Conservation (phyloP, 257 asterid species). For the Solanum pennellii region DNA sequence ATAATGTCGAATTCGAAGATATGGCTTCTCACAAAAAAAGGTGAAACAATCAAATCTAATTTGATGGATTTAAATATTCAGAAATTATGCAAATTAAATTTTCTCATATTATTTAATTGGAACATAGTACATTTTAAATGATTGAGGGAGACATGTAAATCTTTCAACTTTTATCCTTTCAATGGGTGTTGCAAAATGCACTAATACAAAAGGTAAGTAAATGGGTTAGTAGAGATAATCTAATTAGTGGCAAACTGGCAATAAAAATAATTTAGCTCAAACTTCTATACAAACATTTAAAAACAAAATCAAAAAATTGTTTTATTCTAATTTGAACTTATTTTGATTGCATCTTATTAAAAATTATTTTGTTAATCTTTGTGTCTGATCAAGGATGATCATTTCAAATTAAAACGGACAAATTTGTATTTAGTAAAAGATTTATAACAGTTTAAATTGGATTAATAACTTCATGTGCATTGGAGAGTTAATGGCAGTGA, state of each 20-base stretch:
- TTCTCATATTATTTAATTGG: background rate
- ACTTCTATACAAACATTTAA: background rate
- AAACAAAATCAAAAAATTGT: background rate
- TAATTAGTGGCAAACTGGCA: too few relatives aligned
- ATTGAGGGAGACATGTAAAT: background rate
- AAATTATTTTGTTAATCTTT: background rate
- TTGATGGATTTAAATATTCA: background rate
- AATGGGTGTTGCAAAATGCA: background rate
- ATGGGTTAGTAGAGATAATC: too few relatives aligned
- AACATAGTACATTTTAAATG: background rate
- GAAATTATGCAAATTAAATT: background rate
- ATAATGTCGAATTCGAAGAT: background rate
- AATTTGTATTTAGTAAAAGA: background rate
- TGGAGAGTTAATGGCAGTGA: background rate
- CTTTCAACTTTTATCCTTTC: background rate
- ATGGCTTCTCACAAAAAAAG: background rate
- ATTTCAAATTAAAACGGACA: background rate
- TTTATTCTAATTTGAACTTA: background rate
- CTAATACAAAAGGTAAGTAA: background rate
- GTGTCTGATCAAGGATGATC: background rate
- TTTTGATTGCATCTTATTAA: background rate
- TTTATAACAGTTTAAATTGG: background rate
- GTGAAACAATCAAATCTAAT: background rate
- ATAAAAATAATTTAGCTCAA: too few relatives aligned
- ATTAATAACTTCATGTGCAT: background rate